phyloP scores from a whole-genome alignment of 1,139 yeast species.

The Pneumocystis murina region DNA sequence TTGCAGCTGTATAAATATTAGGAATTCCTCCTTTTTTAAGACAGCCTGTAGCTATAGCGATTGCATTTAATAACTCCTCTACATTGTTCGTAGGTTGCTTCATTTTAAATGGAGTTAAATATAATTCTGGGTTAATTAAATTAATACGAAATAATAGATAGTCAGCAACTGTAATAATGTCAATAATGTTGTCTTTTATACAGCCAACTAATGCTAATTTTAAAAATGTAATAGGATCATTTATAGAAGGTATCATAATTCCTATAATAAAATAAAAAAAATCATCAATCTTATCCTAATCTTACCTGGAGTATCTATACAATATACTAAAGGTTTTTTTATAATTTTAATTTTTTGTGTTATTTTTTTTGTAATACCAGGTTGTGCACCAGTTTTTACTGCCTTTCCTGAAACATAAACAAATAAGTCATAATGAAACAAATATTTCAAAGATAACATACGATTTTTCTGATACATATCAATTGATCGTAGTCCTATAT shows the following conservation, averaged over 20 bases:
- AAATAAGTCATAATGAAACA: background rate
- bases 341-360: conserved; percentile 57
- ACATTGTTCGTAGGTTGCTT: conserved; percentile 64
- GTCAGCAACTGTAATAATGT: conserved; percentile 79
- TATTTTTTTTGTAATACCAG: conserved; percentile 77
- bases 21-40: conserved; percentile 15
- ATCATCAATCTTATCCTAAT: background rate
- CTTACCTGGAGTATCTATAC: conserved; percentile 90
- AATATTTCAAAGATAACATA: conserved; percentile 18
- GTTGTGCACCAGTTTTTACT: conserved; percentile 73
- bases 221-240: conserved; percentile 68
- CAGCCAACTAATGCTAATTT: conserved; percentile 63
- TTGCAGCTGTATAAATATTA: conserved; percentile 14
- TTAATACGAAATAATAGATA: conserved; percentile 63
- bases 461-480: conserved; percentile 14
- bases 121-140: conserved; percentile 23
- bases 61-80: conserved; percentile 41
- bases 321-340: conserved; percentile 47
- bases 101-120: conserved; percentile 30
- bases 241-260: conserved; percentile 29
- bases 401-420: conserved; percentile 33
- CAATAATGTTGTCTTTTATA: conserved; percentile 54
- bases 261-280: background rate
- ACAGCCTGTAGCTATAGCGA: conserved; percentile 27
- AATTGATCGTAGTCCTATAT: conserved; percentile 32